These are phyloP conservation scores for Candida ponderosae DNA, from an alignment of 805 yeast genomes.

Conservation along the genomic window DNA sequence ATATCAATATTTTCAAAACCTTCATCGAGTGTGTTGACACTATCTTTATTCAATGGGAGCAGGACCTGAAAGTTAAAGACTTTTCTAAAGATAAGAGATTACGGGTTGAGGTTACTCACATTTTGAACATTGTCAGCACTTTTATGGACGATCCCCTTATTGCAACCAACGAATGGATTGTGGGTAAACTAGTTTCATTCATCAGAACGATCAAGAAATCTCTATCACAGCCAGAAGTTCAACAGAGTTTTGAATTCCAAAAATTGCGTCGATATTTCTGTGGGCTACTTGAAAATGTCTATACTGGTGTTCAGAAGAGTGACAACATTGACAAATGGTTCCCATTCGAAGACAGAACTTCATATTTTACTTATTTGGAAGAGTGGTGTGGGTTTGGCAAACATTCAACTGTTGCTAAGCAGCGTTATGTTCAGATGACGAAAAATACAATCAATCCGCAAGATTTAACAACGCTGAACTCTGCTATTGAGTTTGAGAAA, in stretches of 20 bases:
- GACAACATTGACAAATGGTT: conserved; percentile 41
- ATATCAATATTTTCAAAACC: conserved; percentile 80
- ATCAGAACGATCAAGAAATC: conserved; percentile 56
- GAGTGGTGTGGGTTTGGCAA: conserved; percentile 96
- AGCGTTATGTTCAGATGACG: conserved; percentile 56
- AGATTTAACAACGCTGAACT: conserved; percentile 44
- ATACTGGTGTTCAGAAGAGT: conserved; percentile 40
- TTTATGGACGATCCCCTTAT: conserved; percentile 45
- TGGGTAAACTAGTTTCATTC: conserved; percentile 53
- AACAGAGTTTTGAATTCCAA: conserved; percentile 64
- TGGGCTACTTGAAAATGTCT: conserved; percentile 72
- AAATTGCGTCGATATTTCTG: conserved; percentile 77
- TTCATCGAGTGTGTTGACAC: conserved; percentile 70
- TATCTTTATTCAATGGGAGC: conserved; percentile 47
- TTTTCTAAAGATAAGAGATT: conserved; percentile 34
- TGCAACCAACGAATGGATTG: conserved; percentile 59
- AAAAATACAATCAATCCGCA: conserved; percentile 28
- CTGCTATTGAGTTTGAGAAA: conserved; percentile 75
- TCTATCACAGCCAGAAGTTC: conserved; percentile 48
- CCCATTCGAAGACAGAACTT: conserved; percentile 81
- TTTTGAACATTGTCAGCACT: conserved; percentile 61
- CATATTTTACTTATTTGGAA: conserved; percentile 73
- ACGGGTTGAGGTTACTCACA: conserved; percentile 72
- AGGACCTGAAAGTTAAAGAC: conserved; percentile 30
- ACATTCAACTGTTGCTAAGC: conserved; percentile 48